Evolutionary conservation across 768 basidiomycete species (phyloP), one percentile per base, ranked within the genome.

Genomic region (Mycena kentingensis): DNA sequence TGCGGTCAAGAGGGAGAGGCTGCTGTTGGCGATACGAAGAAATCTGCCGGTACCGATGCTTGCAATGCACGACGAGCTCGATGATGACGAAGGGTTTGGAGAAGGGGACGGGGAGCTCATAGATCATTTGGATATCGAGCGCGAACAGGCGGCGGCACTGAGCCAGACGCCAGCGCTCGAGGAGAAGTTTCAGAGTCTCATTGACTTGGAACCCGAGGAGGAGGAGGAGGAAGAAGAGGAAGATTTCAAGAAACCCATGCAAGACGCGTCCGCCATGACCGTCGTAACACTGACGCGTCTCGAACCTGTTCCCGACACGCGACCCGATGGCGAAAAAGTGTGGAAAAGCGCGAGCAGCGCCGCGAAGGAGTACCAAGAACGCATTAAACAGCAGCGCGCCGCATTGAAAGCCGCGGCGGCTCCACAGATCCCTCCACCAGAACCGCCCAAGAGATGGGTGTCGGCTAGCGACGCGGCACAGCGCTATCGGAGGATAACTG

Each of bases 301-400:
- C 10, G 22, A 10, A 37, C 11, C 31, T 32, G 31, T 8, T n/a
- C n/a, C n/a, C n/a, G n/a, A n/a, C n/a, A 47, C 52, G 28, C 51
- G 45, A 13, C 7, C 58, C 2, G 24, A 19, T 34, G 49, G 46
- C 45, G 54, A 46, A 22, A 41, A 26, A 11, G 50, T 49, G 3
- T 60, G 58, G 58, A 50, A 51, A 4, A 55, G 48, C 18, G 58
- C 58, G 13, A 55, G 54, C 42, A 51, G 52, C 16, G 58, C 54
- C 0, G 58, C 58, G 0, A 46, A 50, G 43, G 16, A 39, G 25
- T 26, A 60, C 26, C 41, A 42, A 19, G 58, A 55, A 19, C 16
- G 38, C 4, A 54, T 54, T 0, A 41, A 44, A 31, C 51, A 54
- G 28, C 46, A 52, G 19, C 29, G 46, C 16, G 52, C 52, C n/a